Evolutionary conservation across 2,329 filamentous ascomycete species (phyloP).

Genomic region (Diaporthe batatas): DNA sequence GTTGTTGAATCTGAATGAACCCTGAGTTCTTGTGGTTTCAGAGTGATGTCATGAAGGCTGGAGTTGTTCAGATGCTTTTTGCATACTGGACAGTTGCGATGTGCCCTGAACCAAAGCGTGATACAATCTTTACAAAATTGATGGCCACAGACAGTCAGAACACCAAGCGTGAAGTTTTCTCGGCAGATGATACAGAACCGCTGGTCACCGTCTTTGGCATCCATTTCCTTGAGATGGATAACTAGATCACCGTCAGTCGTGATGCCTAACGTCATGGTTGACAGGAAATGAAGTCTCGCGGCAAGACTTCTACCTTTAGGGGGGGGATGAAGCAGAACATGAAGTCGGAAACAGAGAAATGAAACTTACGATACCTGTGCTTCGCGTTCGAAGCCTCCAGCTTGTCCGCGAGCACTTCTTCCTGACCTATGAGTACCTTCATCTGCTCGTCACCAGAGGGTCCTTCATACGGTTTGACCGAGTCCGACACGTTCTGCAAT

Average conservation of each 20-base stretch:
- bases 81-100: constrained; percentile 86
- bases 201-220: constrained; percentile 73
- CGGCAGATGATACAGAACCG: constrained; percentile 90
- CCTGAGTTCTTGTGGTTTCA: constrained; percentile 81
- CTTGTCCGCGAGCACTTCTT: constrained; percentile 67
- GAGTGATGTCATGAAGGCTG: constrained; percentile 87
- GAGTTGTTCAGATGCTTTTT: constrained; percentile 74
- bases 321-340: too few relatives aligned
- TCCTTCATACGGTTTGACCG: constrained; percentile 81
- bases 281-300: background rate
- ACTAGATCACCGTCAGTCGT: constrained; percentile 53
- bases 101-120: constrained; percentile 78
- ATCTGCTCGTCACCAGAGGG: constrained; percentile 65
- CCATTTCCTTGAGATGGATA: constrained; percentile 66
- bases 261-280: background rate
- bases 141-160: constrained; percentile 90
- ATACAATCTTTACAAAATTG: constrained; percentile 94
- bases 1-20: constrained; percentile 62
- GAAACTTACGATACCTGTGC: constrained; percentile 74
- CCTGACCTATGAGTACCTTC: constrained; percentile 57
- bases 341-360: background rate
- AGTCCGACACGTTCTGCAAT: constrained; percentile 91
- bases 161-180: constrained; percentile 79
- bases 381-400: constrained; percentile 78
- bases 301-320: background rate